A percentile compares a stretch with the other conserved stretches of the same genome.
Conservation (phyloP, 192 early-diverging fungal genomes). For the Gamsiella multidivaricata region DNA sequence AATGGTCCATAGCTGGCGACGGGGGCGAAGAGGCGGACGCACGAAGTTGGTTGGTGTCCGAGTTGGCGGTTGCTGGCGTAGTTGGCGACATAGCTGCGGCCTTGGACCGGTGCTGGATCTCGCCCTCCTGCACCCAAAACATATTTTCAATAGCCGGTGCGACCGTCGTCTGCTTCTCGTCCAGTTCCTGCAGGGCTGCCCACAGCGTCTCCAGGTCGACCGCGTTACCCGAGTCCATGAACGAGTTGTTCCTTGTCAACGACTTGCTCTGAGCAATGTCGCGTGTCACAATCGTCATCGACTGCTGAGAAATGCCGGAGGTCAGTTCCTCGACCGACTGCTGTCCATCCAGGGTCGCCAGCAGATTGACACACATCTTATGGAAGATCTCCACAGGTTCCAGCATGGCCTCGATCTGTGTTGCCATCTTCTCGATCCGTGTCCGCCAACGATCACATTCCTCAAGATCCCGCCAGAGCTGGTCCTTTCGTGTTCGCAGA, state of each 20-base stretch:
- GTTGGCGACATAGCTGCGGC: conserved; percentile 11
- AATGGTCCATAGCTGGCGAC: conserved; percentile 16
- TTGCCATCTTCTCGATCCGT: conserved; percentile 49
- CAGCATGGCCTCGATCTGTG: conserved; percentile 48
- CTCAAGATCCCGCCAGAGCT: conserved; percentile 44
- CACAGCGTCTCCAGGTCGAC: conserved; percentile 25
- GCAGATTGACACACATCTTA: conserved; percentile 42
- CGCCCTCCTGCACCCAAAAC: conserved; percentile 54
- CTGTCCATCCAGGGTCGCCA: conserved; percentile 21
- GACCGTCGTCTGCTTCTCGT: conserved; percentile 43
- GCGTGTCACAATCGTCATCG: neutral
- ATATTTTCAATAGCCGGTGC: conserved; percentile 46
- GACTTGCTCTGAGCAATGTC: conserved; percentile 3
- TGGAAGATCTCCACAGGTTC: conserved; percentile 52
- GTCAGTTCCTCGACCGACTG: neutral
- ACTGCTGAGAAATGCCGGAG: neutral
- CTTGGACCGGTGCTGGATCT: conserved; percentile 41
- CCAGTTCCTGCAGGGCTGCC: conserved; percentile 39
- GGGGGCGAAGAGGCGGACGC: neutral
- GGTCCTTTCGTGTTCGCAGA: conserved; percentile 28
- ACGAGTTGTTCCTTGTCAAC: neutral
- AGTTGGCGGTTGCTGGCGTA: conserved; percentile 20
- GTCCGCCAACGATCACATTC: conserved; percentile 49
- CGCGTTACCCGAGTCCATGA: neutral
- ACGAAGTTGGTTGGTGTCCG: neutral